A percentile compares a stretch with the other conserved stretches of the same genome.
Conservation (phyloP, 78 protist genomes). For the Tieghemostelium lacteum region DNA sequence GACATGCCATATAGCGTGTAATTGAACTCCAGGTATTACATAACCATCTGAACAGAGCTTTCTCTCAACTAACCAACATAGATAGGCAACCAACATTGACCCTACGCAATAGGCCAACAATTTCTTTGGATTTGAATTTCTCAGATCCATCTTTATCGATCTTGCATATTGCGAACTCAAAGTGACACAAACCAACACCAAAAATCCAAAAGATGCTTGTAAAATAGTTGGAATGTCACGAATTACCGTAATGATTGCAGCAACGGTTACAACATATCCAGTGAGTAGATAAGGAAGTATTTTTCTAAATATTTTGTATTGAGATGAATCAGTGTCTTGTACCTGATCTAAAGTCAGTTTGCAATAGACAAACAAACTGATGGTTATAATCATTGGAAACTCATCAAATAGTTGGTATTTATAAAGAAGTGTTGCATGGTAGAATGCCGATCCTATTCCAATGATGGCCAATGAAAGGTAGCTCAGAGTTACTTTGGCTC, state of each 20-base stretch:
- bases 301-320: slow-evolving; percentile 25
- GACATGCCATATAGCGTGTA: slow-evolving; percentile 66
- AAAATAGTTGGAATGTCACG: slow-evolving; percentile 45
- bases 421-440: slow-evolving; percentile 74
- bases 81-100: slow-evolving; percentile 45
- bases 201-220: slow-evolving; percentile 48
- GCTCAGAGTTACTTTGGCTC: slow-evolving; percentile 1
- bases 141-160: not conserved
- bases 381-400: slow-evolving; percentile 72
- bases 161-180: not conserved
- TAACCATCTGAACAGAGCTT: slow-evolving; percentile 57
- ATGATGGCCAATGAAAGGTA: slow-evolving; percentile 27
- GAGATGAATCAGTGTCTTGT: not conserved
- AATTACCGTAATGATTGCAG: slow-evolving; percentile 38
- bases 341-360: slow-evolving; percentile 37
- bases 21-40: slow-evolving; percentile 70
- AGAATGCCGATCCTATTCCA: slow-evolving; percentile 76
- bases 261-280: slow-evolving; percentile 2
- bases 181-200: not conserved
- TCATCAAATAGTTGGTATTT: slow-evolving; percentile 81
- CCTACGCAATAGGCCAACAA: slow-evolving; percentile 5
- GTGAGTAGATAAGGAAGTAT: slow-evolving; percentile 22
- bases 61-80: slow-evolving; percentile 62
- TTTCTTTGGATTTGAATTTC: slow-evolving; percentile 21
- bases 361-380: slow-evolving; percentile 43